Percentiles rank a stretch among this genome's conserved stretches.
Evolutionary conservation across 306 rosid genomes (phyloP).

Genomic region (Adenanthera pavonina): DNA sequence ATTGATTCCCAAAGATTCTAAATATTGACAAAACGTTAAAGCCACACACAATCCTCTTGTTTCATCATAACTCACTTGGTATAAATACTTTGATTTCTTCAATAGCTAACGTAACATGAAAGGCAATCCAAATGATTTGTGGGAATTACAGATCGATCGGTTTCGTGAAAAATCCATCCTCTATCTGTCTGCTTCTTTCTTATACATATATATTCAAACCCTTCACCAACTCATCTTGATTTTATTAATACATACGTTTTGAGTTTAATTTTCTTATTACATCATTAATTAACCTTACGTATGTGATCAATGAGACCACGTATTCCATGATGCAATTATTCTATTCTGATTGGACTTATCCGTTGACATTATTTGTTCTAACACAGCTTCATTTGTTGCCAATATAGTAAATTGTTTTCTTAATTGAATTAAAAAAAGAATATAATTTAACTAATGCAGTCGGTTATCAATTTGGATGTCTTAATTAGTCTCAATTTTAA

Average conservation of each 20-base stretch:
- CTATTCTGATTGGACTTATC: too few relatives aligned
- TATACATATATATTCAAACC: background rate
- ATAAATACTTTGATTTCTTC: conserved; percentile 6
- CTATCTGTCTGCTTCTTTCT: background rate
- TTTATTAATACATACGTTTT: background rate
- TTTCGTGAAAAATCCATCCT: conserved; percentile 25
- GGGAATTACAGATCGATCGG: conserved; percentile 2
- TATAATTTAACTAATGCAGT: too few relatives aligned
- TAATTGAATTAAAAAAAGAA: too few relatives aligned
- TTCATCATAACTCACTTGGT: conserved; percentile 17
- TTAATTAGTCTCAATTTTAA: too few relatives aligned
- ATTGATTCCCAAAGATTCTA: background rate
- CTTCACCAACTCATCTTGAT: background rate
- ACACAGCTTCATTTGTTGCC: too few relatives aligned
- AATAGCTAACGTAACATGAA: conserved; percentile 25
- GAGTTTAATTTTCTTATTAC: background rate
- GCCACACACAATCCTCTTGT: background rate
- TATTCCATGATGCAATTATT: too few relatives aligned
- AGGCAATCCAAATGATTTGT: conserved; percentile 32
- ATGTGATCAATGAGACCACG: background rate
- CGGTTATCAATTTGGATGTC: too few relatives aligned
- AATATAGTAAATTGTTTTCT: too few relatives aligned
- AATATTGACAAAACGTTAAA: background rate
- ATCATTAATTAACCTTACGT: background rate
- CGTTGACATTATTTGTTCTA: too few relatives aligned